phyloP scores from a whole-genome alignment of 2,329 filamentous ascomycete species.

The Aspergillus quadricinctus region DNA sequence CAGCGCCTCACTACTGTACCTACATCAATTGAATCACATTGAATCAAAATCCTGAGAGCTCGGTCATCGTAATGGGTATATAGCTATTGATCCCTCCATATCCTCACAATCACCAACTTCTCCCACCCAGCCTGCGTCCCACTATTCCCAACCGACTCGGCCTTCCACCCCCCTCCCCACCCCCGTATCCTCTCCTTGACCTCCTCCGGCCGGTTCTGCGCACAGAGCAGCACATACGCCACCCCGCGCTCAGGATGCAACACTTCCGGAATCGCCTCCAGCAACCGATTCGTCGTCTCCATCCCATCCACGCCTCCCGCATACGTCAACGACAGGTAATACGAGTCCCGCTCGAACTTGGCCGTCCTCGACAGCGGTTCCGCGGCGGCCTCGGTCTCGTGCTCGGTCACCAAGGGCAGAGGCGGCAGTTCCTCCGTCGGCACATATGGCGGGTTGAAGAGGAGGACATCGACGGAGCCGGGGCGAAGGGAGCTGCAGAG shows the following conservation, averaged over 20 bases:
- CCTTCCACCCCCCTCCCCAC: conserved; percentile 64
- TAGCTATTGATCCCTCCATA: conserved; percentile 59
- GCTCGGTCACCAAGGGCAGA: conserved; percentile 32
- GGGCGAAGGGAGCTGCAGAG: conserved; percentile 59
- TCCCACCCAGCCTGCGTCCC: conserved; percentile 92
- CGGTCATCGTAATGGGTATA: not conserved
- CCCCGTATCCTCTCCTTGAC: conserved; percentile 60
- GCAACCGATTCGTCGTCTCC: conserved; percentile 80
- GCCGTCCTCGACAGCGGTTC: conserved; percentile 24
- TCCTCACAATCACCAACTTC: conserved; percentile 80
- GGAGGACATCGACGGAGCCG: conserved; percentile 68
- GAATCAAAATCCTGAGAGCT: not conserved
- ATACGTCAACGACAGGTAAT: conserved; percentile 79
- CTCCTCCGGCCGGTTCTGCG: conserved; percentile 77
- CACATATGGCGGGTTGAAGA: conserved; percentile 98
- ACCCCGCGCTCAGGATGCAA: conserved; percentile 64
- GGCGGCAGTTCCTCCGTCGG: conserved; percentile 72
- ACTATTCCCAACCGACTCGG: conserved; percentile 73
- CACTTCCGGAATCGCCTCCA: conserved; percentile 63
- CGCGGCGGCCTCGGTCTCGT: conserved; percentile 23
- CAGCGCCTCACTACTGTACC: not conserved
- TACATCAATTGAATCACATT: not conserved
- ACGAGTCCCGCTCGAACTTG: conserved; percentile 73
- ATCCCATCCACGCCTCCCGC: conserved; percentile 88
- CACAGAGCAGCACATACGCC: conserved; percentile 85